These are phyloP conservation scores for Alternaria arborescens DNA, from an alignment of 2,329 filamentous ascomycete species.

Conservation along the genomic window DNA sequence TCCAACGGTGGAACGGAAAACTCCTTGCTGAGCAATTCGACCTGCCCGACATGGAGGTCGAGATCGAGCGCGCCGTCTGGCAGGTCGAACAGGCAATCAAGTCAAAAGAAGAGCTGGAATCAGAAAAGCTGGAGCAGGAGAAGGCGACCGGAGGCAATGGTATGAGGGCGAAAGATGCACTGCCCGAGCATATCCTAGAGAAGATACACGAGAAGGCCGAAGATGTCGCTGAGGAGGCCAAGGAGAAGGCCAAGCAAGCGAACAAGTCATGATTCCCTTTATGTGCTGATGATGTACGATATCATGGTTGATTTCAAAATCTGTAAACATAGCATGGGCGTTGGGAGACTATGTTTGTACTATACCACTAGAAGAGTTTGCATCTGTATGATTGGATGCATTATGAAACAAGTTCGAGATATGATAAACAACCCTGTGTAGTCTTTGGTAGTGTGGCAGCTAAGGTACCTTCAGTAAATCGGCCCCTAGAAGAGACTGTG, in stretches of 20 bases:
- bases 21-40: slow-evolving; percentile 59
- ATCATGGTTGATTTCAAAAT: slow-evolving; percentile 6
- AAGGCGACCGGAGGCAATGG: slow-evolving; percentile 36
- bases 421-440: not conserved
- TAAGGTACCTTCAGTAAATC: not conserved
- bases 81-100: slow-evolving; percentile 59
- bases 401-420: slow-evolving; percentile 4
- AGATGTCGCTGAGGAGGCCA: slow-evolving; percentile 28
- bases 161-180: slow-evolving; percentile 38
- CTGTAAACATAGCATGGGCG: slow-evolving; percentile 9
- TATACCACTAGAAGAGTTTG: slow-evolving; percentile 11
- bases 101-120: slow-evolving; percentile 45
- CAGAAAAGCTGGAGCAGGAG: slow-evolving; percentile 51
- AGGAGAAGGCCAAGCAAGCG: slow-evolving; percentile 14
- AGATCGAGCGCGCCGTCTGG: slow-evolving; percentile 62
- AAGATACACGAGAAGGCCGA: slow-evolving; percentile 38
- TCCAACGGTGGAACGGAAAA: slow-evolving; percentile 61
- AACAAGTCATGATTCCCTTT: slow-evolving; percentile 5
- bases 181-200: slow-evolving; percentile 40
- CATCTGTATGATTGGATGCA: slow-evolving; percentile 14
- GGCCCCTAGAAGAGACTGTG: too few relatives aligned
- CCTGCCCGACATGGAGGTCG: slow-evolving; percentile 62
- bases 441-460: not conserved
- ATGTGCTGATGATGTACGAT: slow-evolving; percentile 10
- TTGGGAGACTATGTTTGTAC: slow-evolving; percentile 14